These are phyloP conservation scores for Arbutus unedo DNA, from an alignment of 148 eudicot genomes.

Conservation along the genomic window DNA sequence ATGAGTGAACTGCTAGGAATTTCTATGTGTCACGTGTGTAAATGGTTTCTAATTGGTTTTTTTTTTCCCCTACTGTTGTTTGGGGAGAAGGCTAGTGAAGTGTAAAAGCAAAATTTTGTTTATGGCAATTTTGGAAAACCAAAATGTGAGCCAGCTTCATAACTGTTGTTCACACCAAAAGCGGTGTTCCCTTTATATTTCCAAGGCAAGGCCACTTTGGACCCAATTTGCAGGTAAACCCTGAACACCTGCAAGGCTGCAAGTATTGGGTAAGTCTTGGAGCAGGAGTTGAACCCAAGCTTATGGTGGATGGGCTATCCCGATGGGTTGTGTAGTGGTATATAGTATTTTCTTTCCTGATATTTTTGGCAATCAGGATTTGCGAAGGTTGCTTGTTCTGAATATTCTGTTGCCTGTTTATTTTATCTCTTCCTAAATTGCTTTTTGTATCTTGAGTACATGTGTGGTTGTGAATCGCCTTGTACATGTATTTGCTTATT, in stretches of 20 bases:
- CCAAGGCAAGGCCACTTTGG: neutral
- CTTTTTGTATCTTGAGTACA: neutral
- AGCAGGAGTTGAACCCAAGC: neutral
- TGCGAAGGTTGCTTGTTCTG: neutral
- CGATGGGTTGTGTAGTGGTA: neutral
- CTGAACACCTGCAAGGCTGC: neutral
- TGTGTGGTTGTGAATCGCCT: neutral
- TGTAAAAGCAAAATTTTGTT: too few relatives aligned
- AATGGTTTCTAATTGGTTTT: too few relatives aligned
- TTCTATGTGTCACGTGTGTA: too few relatives aligned
- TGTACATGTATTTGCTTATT: neutral
- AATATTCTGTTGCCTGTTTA: neutral
- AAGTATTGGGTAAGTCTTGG: neutral
- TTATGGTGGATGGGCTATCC: neutral
- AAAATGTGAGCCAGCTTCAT: too few relatives aligned
- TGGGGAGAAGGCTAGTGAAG: too few relatives aligned
- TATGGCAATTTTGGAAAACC: too few relatives aligned
- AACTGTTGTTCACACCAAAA: too few relatives aligned
- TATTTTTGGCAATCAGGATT: neutral
- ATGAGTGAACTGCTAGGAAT: too few relatives aligned
- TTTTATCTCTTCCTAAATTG: neutral
- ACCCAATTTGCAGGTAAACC: neutral
- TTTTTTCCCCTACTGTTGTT: too few relatives aligned
- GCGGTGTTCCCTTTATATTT: too few relatives aligned
- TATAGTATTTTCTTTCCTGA: neutral